These are phyloP conservation scores for Coemansia sp. DNA, from an alignment of 192 early-diverging fungal species.

Conservation along the genomic window DNA sequence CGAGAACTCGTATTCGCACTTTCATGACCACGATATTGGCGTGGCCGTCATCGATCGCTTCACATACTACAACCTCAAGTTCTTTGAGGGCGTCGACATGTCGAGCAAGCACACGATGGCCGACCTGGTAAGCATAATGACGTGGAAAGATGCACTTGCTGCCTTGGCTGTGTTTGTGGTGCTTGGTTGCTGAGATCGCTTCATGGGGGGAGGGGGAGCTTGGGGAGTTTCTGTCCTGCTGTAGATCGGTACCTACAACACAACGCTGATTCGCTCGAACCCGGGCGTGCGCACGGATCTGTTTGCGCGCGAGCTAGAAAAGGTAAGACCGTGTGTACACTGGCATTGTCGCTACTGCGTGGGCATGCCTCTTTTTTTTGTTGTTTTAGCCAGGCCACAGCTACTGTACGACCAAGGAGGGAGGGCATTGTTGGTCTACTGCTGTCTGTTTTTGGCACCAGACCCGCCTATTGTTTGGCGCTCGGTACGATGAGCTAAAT, in stretches of 20 bases:
- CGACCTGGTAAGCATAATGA: conserved; percentile 55
- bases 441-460: background rate
- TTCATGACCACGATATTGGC: conserved; percentile 82
- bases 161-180: no score
- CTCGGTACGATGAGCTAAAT: no score
- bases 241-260: conserved; percentile 64
- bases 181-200: no score
- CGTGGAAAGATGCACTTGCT: no score
- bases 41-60: conserved; percentile 97
- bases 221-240: background rate
- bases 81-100: conserved; percentile 79
- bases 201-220: no score
- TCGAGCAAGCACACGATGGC: conserved; percentile 68
- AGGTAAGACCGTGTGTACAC: no score
- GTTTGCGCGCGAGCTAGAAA: conserved; percentile 68
- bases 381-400: background rate
- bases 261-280: conserved; percentile 64
- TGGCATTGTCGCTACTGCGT: background rate
- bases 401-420: background rate
- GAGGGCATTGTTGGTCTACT: background rate
- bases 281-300: conserved; percentile 84
- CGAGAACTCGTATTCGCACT: conserved; percentile 86
- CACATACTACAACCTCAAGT: conserved; percentile 93
- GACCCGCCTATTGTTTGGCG: no score
- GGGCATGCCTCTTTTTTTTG: background rate